Conservation (phyloP, 306 rosid species). For the cucumber (Cucumis sativus) region Cucumber_9930_V3 NC_026655.2:15963501-15964000, state of each 20-base stretch:
- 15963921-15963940: slow-evolving; percentile 65
- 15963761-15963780: slow-evolving; percentile 51
- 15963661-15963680: slow-evolving; percentile 75
- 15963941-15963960: slow-evolving; percentile 67
- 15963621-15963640: slow-evolving; percentile 59
- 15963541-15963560: slow-evolving; percentile 60
- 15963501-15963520: slow-evolving; percentile 47
- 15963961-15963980: slow-evolving; percentile 78
- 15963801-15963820: slow-evolving; percentile 68
- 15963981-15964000: slow-evolving; percentile 68
- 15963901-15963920: slow-evolving; percentile 63
- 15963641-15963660: slow-evolving; percentile 67
- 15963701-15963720: slow-evolving; percentile 65
- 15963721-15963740: slow-evolving; percentile 95
- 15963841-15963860: slow-evolving; percentile 67
- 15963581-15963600: slow-evolving; percentile 62
- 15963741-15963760: slow-evolving; percentile 62
- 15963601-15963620: slow-evolving; percentile 53
- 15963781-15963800: slow-evolving; percentile 87
- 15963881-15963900: slow-evolving; percentile 69
- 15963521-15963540: slow-evolving; percentile 43
- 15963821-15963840: slow-evolving; percentile 58
- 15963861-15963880: slow-evolving; percentile 70
- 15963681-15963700: slow-evolving; percentile 56
- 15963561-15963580: slow-evolving; percentile 48